Evolutionary conservation across 805 yeast species (phyloP).

Genomic region (Candida ovalis): DNA sequence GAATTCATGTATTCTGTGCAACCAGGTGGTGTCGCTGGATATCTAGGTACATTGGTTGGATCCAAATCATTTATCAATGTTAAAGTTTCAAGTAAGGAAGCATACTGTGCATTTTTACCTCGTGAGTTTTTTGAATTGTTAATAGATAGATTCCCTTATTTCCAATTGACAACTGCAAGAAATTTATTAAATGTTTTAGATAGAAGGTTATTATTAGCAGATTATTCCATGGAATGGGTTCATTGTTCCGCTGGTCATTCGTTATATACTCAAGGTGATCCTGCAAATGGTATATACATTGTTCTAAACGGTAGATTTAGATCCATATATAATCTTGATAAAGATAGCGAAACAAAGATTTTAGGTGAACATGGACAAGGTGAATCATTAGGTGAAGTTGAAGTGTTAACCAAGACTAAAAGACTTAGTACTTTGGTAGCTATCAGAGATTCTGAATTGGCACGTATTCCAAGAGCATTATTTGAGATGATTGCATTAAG

Average conservation of each 20-base stretch:
- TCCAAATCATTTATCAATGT: constrained; percentile 74
- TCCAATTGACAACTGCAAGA: constrained; percentile 76
- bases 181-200: constrained; percentile 66
- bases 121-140: constrained; percentile 58
- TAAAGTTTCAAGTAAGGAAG: constrained; percentile 54
- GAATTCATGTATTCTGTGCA: constrained; percentile 53
- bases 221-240: constrained; percentile 93
- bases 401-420: constrained; percentile 77
- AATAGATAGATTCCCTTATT: constrained; percentile 70
- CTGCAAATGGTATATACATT: constrained; percentile 86
- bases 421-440: constrained; percentile 73
- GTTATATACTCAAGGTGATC: constrained; percentile 75
- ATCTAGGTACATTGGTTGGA: constrained; percentile 75
- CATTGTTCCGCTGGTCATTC: constrained; percentile 84
- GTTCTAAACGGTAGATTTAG: constrained; percentile 86
- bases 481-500: constrained; percentile 81
- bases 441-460: constrained; percentile 89
- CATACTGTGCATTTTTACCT: constrained; percentile 70
- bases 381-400: constrained; percentile 91
- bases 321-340: constrained; percentile 37
- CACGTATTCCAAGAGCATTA: constrained; percentile 84
- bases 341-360: constrained; percentile 7
- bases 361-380: constrained; percentile 89
- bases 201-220: constrained; percentile 65
- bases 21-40: constrained; percentile 86